Base-by-base conservation (phyloP, 306 rosid genomes). In the Malus fusca region DNA sequence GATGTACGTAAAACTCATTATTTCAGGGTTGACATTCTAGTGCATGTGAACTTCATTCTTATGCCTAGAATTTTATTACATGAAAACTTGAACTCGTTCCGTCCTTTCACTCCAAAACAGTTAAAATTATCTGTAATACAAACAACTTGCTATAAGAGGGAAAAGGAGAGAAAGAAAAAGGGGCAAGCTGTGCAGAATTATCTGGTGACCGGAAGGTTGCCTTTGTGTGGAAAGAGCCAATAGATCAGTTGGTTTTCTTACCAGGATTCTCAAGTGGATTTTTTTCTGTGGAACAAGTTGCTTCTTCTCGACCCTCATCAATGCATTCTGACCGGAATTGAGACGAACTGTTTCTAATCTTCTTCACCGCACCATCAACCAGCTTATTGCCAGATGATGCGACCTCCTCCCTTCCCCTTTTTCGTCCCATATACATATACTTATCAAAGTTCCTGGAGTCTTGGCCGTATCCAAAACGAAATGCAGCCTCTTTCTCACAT, bases 401-500 rank as follows among this genome's bases (percentile, higher is more conserved):
- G 28, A 37, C 83, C 17, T 79, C 88, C 79, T 75, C 83, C 72
- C 86, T 77, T 4, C 74, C 86, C 78, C 88, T 91, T 88, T 84
- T 84, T 71, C 63, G 79, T 56, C 75, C 83, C 73, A 75, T 73
- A 81, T 43, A 43, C 75, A 73, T 77, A 81, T 44, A 51, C 62
- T 56, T 75, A 25, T 74, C 79, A 62, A 80, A 61, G 28, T 73
- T 58, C 6, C 73, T 48, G 21, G 86, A 67, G 80, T 72, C 83
- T 81, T 85, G 93, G 69, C 88, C 82, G 84, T 90, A 87, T 55
- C 71, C 71, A 81, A 90, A 88, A 81, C 69, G 79, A 85, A 93
- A 91, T 43, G 93, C 88, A 21, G 83, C 88, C 75, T 91, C 98
- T 87, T 93, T 93, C 87, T 93, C 96, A 65, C 97, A 93, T 8